Base-by-base conservation (phyloP, 164 flowering plant species). In the Hamamelis virginiana region DNA sequence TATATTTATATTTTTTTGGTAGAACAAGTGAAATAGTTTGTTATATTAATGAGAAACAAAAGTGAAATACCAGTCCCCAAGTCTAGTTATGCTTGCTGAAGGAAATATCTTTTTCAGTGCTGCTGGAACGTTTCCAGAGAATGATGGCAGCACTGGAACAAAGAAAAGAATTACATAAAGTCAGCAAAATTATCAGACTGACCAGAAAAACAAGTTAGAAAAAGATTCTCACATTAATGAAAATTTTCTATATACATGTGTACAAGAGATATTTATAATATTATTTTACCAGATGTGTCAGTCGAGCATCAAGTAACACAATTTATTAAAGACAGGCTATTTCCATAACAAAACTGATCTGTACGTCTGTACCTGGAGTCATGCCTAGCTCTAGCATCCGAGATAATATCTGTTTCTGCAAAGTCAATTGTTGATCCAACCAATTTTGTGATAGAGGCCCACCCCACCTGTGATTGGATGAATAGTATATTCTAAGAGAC, bases 341-440 rank as follows among this genome's bases (percentile, higher is more conserved):
- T 33, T 6, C 27, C n/a, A 15, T 61, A 18, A 23, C 14, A n/a
- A 64, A 53, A 53, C 13, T 19, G 27, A 59, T 67, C 28, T 18
- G n/a, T n/a, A n/a, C n/a, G n/a, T n/a, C n/a, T n/a, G 57, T 81
- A 95, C 98, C 98, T 73, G 98, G 98, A 69, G 96, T 89, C 98
- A 95, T 95, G 77, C 98, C 97, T 52, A 95, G 82, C 79, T 88
- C 94, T 68, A 84, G 48, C 97, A 95, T 95, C 55, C 98, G 86
- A 63, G 87, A 76, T 26, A 95, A 71, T 69, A 92, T 95, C 71
- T 72, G 82, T 73, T 92, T 95, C 76, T 95, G 98, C 71, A 95
- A 78, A 76, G 51, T 65, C 73, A 91, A 75, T 75, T 95, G 98
- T 65, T 88, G 84, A 79, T 85, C 84, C 81, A 92, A 84, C 98